A percentile compares a stretch with the other conserved stretches of the same genome.
Conservation (phyloP, 345 rosid species). For the Brassica napus region DNA sequence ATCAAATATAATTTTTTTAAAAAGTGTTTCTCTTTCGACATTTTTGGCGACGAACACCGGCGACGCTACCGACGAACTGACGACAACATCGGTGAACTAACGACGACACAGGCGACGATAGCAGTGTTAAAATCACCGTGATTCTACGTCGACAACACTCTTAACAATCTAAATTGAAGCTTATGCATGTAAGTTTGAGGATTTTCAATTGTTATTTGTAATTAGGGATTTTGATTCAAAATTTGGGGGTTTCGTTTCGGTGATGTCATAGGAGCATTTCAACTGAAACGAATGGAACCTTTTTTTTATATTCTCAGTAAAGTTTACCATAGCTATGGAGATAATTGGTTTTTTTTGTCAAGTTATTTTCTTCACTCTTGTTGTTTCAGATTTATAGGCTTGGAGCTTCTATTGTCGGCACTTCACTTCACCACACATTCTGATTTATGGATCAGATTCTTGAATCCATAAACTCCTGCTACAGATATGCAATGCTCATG, state of each 20-base stretch:
- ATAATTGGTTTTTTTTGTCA: slow-evolving; percentile 65
- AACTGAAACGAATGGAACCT: slow-evolving; percentile 45
- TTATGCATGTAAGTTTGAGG: not conserved
- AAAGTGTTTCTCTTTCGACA: not conserved
- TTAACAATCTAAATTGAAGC: not conserved
- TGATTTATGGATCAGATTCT: slow-evolving; percentile 71
- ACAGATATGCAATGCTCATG: slow-evolving; percentile 50
- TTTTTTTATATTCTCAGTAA: slow-evolving; percentile 65
- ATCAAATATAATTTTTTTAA: too few species aligned
- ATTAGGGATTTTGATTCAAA: not conserved
- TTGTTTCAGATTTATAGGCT: slow-evolving; percentile 94
- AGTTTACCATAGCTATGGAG: slow-evolving; percentile 70
- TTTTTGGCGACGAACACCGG: not conserved
- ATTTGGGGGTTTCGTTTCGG: not conserved
- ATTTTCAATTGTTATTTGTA: not conserved
- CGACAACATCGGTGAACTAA: too few species aligned
- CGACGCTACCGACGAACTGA: too few species aligned
- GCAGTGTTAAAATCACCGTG: not conserved
- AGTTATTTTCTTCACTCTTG: slow-evolving; percentile 73
- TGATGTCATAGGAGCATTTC: slow-evolving; percentile 61
- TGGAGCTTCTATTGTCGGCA: slow-evolving; percentile 62
- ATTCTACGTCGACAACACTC: not conserved
- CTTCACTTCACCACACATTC: slow-evolving; percentile 48
- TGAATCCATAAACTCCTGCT: slow-evolving; percentile 68
- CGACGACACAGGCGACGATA: not conserved